Base-by-base conservation (phyloP, 2,329 filamentous ascomycete species). In the Fonsecaea erecta region DNA sequence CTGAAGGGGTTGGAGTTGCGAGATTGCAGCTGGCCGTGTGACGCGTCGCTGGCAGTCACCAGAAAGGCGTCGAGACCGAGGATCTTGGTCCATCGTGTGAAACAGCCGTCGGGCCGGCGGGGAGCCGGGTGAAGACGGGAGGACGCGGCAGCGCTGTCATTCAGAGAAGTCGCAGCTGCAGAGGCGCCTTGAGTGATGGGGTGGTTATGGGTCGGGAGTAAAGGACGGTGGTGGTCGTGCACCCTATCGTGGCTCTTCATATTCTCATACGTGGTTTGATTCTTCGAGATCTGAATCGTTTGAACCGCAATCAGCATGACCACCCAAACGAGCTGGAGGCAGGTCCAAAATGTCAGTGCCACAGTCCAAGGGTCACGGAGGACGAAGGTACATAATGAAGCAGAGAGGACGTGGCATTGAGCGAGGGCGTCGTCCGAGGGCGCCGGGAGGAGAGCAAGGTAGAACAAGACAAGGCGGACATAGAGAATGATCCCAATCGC, bases 271-370 rank as follows among this genome's bases (percentile, higher is more conserved):
- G 95, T 99, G 0, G 95, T 99, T 82, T 96, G 90, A 63, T 93
- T 96, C 67, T 93, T 88, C 0, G 93, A 90, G 58, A 99, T 89
- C 75, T 99, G 95, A 57, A 97, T 84, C 58, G 97, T 88, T 76
- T 99, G 96, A 4, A 98, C 96, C 69, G 93, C 90, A 65, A 97
- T 84, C 35, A 99, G 88, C 93, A 99, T 98, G n/a, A 90, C 89
- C 2, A 98, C 92, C 95, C 95, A 99, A 21, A 92, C 90, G 34
- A 97, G 85, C 77, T 99, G 96, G 51, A 97, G 81, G 1, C 86
- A 84, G 6, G 86, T 85, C 95, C 95, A 99, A 30, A 91, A 79
- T 12, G 86, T 86, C 21, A 97, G 83, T 11, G 96, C 82, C 28
- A 97, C 84, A 0, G 91, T 94, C 76, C 94, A 97, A 0, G 92